Base-by-base conservation (phyloP, 495 filamentous ascomycete species). In the Immersiella caudata region DNA sequence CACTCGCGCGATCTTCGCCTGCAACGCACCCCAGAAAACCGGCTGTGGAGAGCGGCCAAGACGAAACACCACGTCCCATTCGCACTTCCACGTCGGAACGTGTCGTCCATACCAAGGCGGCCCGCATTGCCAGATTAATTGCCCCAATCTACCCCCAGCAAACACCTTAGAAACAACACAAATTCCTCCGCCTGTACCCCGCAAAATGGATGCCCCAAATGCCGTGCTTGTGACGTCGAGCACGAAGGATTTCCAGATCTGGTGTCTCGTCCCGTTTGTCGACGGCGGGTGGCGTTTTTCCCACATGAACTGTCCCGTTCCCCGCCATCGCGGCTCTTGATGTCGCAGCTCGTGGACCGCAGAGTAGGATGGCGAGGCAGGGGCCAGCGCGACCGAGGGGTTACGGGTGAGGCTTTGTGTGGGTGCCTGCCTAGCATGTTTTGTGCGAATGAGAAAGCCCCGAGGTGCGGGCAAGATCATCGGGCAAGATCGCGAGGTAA, bases 41-140 rank as follows among this genome's bases (percentile, higher is more conserved):
- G 63, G n/a, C 27, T 9, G 29, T 64, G 62, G 26, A 26, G 49
- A n/a, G 62, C 29, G 65, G 50, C 40, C 56, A 51, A 49, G 58
- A 67, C 40, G 65, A 36, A 68, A 50, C 50, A 54, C 16, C 63
- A 27, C 65, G 62, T 59, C 55, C 62, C 52, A 60, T 65, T 26
- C 36, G 27, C 52, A 60, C 20, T 57, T 57, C 57, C 49, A 57
- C 58, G 20, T 50, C 2, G 27, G 25, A 33, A 25, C n/a, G 11
- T 46, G 11, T 46, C 49, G 60, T 12, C 60, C 29, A 62, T n/a
- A 46, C 40, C 40, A 46, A 49, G 56, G 65, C 72, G 72, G 72
- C 67, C 72, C 72, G 72, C 68, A 65, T 65, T 70, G 72, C 72
- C 72, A 26, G 65, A 68, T 72, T 68, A 72, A 72, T 72, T 72